Evolutionary conservation across 2,329 filamentous ascomycete genomes (phyloP), one percentile per base, ranked within the genome.

Genomic region (Pseudogymnoascus sp.): DNA sequence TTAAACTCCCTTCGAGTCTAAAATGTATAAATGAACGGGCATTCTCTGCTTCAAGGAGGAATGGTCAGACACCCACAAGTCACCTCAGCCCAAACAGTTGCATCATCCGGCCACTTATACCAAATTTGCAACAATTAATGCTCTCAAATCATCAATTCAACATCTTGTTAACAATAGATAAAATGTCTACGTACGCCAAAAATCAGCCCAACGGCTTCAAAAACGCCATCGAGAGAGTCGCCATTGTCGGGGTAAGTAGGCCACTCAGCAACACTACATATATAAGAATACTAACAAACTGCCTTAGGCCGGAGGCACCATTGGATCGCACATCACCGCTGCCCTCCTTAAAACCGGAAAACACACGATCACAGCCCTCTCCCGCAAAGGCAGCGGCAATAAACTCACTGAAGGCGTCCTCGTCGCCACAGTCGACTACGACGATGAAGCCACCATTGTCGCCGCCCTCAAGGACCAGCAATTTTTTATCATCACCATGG

Each of bases 401-500:
- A 73, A 66, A 0, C 6, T 65, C 68, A 0, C 78, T 72, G 19
- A 70, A 1, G 79, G 79, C 12, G 75, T 82, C 30, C 72, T 72
- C 1, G 68, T 76, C 22, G 75, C 72, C 39, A 61, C 66, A 1
- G 75, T 85, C 16, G 75, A 81, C 68, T 82, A 82, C 65, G 71
- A 74, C 39, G 73, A 78, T 55, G 69, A 76, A 25, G 66, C 70
- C 1, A 75, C 78, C 0, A 68, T 87, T 7, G 74, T 82, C 0
- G 69, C 71, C 0, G 83, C 82, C 2, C 77, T 87, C 2, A 68
- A 73, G 30, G 82, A 75, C 63, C 82, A 86, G 64, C 77, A 87
- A n/a, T 79, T 78, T 38, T 73, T 87, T 2, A 74, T 85, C 66
- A 84, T 86, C 61, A 83, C 82, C 8, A 69, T 87, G 63, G 65